A percentile compares a stretch with the other conserved stretches of the same genome.
Evolutionary conservation across 495 filamentous ascomycete genomes (phyloP).

Genomic region (Schizothecium vesticola): DNA sequence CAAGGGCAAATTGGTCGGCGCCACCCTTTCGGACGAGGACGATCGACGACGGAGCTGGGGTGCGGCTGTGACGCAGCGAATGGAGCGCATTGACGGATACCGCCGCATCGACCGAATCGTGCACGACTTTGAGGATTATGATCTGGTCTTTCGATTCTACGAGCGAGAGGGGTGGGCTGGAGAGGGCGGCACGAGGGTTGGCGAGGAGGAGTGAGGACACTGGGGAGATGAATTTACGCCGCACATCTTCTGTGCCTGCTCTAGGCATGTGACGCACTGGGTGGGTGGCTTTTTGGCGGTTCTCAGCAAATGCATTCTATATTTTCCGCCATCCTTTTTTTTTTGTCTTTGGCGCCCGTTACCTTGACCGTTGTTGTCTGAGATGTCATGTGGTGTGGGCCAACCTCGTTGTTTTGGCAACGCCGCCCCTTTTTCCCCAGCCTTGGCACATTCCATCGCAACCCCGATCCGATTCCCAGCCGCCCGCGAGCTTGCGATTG

Average conservation of each 20-base stretch:
- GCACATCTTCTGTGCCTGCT: background rate
- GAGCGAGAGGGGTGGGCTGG: constrained; percentile 89
- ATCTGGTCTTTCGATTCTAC: constrained; percentile 94
- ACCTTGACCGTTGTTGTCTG: background rate
- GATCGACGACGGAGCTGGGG: constrained; percentile 36
- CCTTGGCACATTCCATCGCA: background rate
- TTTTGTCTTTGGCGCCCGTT: background rate
- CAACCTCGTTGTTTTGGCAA: background rate
- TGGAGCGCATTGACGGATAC: constrained; percentile 85
- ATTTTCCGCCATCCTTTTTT: background rate
- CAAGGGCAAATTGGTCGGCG: constrained; percentile 48
- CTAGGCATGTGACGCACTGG: background rate
- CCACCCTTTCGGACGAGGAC: constrained; percentile 34
- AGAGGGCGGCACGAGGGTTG: constrained; percentile 63
- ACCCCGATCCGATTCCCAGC: background rate
- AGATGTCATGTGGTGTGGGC: background rate
- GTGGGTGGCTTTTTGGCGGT: background rate
- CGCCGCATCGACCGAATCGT: constrained; percentile 89
- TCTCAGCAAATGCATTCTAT: background rate
- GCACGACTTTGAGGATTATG: constrained; percentile 96
- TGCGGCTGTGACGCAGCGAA: constrained; percentile 50
- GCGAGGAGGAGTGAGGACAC: constrained; percentile 36
- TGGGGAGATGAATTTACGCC: background rate
- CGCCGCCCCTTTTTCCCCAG: background rate
- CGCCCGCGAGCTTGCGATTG: background rate